Base-by-base conservation (phyloP, 306 rosid species). In the Ceratonia siliqua region DNA sequence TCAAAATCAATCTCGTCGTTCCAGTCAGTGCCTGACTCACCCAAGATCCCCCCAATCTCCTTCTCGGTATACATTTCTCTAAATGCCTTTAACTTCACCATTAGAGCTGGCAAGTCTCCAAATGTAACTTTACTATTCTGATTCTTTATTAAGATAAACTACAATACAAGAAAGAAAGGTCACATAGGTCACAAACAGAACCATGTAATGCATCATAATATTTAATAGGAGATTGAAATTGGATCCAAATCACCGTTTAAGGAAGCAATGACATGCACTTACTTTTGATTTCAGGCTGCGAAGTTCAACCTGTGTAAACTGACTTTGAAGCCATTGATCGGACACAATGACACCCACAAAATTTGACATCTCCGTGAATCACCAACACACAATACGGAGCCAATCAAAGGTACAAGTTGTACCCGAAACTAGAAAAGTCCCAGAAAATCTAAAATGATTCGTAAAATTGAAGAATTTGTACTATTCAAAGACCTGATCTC, bases 251-350 rank as follows among this genome's bases (percentile, higher is more conserved):
- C 38, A 5, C 22, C 5, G n/a, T n/a, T 24, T 14, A 55, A 14
- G 71, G n/a, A 75, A 41, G 66, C 28, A 66, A 61, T 35, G 62
- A 49, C 35, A 27, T 1, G 64, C 50, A 49, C 94, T 55, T 87
- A 94, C 97, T 82, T 87, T 92, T 6, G 95, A 87, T 75, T 90
- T 84, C 59, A 94, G 87, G 82, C 88, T 82, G 56, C 95, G 96
- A 75, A 94, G 97, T 89, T 94, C 95, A 18, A 94, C 97, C 78
- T 94, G 99, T 6, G 96, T 90, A 83, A 94, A 92, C 81, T 94
- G 95, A 73, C 96, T 83, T 15, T 94, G 97, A 81, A 94, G 99
- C 95, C 81, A 88, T 43, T 91, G 97, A 78, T 94, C 99, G 5
- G 91, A 89, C 75, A 94, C 89, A 72, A 85, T 32, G 75, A 94